Base-by-base conservation (phyloP, 306 rosid species). In the Cicer chorassanicum region DNA sequence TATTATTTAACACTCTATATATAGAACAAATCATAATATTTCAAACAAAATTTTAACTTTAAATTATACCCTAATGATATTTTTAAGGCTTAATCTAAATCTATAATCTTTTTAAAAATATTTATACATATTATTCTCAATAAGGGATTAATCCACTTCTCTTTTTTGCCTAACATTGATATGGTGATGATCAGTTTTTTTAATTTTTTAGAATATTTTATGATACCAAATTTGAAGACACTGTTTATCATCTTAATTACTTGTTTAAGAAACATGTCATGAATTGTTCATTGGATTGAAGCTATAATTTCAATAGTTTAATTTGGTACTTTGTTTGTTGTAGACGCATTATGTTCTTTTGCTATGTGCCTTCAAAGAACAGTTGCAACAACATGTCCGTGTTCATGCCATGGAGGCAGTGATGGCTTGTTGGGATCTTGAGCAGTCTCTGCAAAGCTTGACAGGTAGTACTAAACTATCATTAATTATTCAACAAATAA, bases 341-440 rank as follows among this genome's bases (percentile, higher is more conserved):
- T 21, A 91, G 94, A 87, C 97, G 38, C 88, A 91, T 61, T 89
- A 91, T 69, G 91, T 91, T 54, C 74, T 91, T 34, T 77, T 91
- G 84, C 89, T 91, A 2, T 89, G 94, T 65, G 89, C 97, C 45
- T 88, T 91, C 75, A 91, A 91, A 81, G 95, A 91, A 74, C 92
- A 91, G 65, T 70, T 91, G 88, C 97, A 91, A 45, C 97, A 89
- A 60, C 97, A 91, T 82, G 97, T 91, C 43, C 87, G 92, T 39
- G 89, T 89, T 72, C 97, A 91, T 85, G 97, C 97, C 40, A 91
- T 89, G 94, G 95, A 91, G 69, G 97, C 97, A n/a, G 97, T 91
- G 45, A 88, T 89, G 97, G 92, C 95, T 68, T 91, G 97, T 72
- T 91, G 97, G 97, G 95, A 91, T 83, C 91, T 91, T 19, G 95